These are phyloP conservation scores for Hymenoscyphus albidus DNA, from an alignment of 2,329 filamentous ascomycete species.

Conservation along the genomic window DNA sequence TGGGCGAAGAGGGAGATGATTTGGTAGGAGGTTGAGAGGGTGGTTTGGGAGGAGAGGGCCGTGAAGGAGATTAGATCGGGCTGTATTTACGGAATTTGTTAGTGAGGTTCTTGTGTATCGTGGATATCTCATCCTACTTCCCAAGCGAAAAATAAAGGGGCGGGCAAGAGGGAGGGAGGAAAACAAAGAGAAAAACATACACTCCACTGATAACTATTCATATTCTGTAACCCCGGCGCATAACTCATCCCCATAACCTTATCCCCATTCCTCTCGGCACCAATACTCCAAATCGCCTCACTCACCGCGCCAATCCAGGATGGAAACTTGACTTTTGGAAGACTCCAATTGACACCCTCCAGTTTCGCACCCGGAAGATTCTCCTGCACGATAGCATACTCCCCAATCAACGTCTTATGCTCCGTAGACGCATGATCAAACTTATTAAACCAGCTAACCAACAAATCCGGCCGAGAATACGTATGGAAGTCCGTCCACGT, in stretches of 20 bases:
- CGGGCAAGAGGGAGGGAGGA: background rate
- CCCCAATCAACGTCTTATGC: slow-evolving; percentile 28
- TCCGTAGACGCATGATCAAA: slow-evolving; percentile 23
- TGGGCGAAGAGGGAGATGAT: slow-evolving; percentile 48
- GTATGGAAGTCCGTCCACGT: slow-evolving; percentile 27
- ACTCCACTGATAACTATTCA: slow-evolving; percentile 29
- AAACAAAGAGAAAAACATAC: slow-evolving; percentile 19
- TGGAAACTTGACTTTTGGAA: slow-evolving; percentile 18
- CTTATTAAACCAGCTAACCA: slow-evolving; percentile 22
- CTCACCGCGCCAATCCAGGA: slow-evolving; percentile 29
- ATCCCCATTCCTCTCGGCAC: slow-evolving; percentile 29
- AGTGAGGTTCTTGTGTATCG: too few relatives aligned
- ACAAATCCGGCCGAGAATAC: slow-evolving; percentile 27
- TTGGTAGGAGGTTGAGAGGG: slow-evolving; percentile 48
- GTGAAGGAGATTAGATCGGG: slow-evolving; percentile 32
- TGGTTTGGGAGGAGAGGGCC: slow-evolving; percentile 44
- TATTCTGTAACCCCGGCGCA: slow-evolving; percentile 31
- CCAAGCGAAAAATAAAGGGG: background rate
- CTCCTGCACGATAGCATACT: slow-evolving; percentile 29
- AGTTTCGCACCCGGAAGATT: slow-evolving; percentile 15
- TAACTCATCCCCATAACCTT: slow-evolving; percentile 27
- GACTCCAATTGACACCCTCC: slow-evolving; percentile 18
- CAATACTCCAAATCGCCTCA: slow-evolving; percentile 29
- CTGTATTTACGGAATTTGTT: slow-evolving; percentile 5
- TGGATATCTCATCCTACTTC: background rate